These are phyloP conservation scores for Globisporangium spiculum DNA, from an alignment of 352 stramenopile genomes.

Conservation along the genomic window DNA sequence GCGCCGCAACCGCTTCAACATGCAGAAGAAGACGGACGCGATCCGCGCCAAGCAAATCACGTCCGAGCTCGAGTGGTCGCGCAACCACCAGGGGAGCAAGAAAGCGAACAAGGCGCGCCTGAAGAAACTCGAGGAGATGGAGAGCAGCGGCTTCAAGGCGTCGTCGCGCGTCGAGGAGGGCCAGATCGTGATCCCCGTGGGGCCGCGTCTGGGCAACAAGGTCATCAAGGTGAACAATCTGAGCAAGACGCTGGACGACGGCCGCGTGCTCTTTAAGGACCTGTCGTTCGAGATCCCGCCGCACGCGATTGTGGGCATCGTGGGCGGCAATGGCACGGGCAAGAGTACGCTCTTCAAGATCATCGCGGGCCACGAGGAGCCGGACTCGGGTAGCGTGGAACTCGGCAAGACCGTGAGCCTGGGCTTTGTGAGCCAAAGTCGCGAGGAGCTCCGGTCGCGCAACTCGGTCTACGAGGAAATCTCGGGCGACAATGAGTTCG, in stretches of 20 bases:
- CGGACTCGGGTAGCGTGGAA: slow-evolving; percentile 75
- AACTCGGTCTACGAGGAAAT: slow-evolving; percentile 84
- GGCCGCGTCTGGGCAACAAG: slow-evolving; percentile 91
- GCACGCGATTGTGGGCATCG: slow-evolving; percentile 95
- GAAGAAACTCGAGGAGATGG: slow-evolving; percentile 91
- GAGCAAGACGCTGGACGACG: slow-evolving; percentile 69
- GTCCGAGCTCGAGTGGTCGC: slow-evolving; percentile 94
- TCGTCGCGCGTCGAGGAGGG: slow-evolving; percentile 75
- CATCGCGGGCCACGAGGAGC: slow-evolving; percentile 89
- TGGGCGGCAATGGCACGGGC: slow-evolving; percentile 97
- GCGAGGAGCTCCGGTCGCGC: slow-evolving; percentile 61
- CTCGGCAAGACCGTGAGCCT: slow-evolving; percentile 78
- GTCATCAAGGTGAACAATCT: slow-evolving; percentile 85
- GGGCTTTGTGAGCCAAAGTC: slow-evolving; percentile 76
- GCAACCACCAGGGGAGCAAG: slow-evolving; percentile 75
- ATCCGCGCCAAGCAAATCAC: slow-evolving; percentile 91
- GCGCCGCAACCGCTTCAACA: slow-evolving; percentile 93
- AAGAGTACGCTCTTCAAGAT: slow-evolving; percentile 98
- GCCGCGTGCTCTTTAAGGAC: slow-evolving; percentile 91
- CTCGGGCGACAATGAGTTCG: slow-evolving; percentile 83
- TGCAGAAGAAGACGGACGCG: slow-evolving; percentile 92
- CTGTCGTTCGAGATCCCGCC: slow-evolving; percentile 93
- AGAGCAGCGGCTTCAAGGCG: slow-evolving; percentile 50
- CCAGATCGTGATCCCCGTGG: slow-evolving; percentile 90
- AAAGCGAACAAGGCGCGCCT: slow-evolving; percentile 92